These are phyloP conservation scores for Oryza brachyantha DNA, from an alignment of 176 grass and related monocot genomes.

Conservation along the genomic window DNA sequence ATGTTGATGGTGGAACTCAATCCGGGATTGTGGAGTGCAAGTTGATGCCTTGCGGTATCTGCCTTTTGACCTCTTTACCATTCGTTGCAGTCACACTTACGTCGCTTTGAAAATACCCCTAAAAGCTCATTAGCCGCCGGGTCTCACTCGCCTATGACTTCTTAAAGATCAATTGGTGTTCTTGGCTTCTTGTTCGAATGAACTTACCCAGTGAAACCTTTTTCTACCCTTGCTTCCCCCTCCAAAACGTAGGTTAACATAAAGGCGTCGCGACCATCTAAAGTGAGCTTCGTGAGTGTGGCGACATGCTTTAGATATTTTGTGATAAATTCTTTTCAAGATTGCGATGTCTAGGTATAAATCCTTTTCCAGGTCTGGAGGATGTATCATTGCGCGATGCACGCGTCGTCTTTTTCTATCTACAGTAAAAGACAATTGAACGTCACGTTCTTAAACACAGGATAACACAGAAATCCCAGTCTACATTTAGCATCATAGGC, in stretches of 20 bases:
- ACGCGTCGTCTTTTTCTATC: not conserved
- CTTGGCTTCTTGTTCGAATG: not conserved
- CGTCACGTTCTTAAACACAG: not conserved
- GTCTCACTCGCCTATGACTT: not conserved
- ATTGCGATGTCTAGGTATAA: not conserved
- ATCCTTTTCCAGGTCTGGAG: not conserved
- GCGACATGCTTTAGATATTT: not conserved
- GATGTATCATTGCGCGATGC: not conserved
- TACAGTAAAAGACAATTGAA: not conserved
- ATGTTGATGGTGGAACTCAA: constrained; percentile 26
- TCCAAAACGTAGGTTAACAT: not conserved
- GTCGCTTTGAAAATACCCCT: not conserved
- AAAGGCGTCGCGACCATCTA: not conserved
- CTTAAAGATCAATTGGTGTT: not conserved
- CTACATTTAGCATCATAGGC: no score
- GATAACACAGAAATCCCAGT: no score
- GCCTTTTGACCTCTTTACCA: not conserved
- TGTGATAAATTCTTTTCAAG: not conserved
- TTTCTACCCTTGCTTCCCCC: no score
- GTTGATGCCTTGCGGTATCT: not conserved
- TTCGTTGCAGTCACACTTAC: not conserved
- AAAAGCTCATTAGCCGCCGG: constrained; percentile 14
- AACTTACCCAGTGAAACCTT: not conserved
- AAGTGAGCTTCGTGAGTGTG: not conserved
- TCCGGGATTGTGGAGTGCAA: not conserved